A percentile compares a stretch with the other conserved stretches of the same genome.
phyloP scores from a whole-genome alignment of 345 rosid genomes.

The Lepidium sativum region DNA sequence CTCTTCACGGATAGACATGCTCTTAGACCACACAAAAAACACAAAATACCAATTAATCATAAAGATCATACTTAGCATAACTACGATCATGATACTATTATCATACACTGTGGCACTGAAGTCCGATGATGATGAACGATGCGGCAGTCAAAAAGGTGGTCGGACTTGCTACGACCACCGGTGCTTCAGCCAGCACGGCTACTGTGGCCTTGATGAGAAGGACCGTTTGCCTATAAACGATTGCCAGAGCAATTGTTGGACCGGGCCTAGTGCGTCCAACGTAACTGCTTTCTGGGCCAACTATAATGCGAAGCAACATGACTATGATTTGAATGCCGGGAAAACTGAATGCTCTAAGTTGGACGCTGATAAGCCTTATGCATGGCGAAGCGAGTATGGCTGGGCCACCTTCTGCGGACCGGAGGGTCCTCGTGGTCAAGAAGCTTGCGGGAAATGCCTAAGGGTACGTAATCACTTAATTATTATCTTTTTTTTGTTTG shows the following conservation, averaged over 20 bases:
- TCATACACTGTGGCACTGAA: slow-evolving; percentile 2
- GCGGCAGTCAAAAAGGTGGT: slow-evolving; percentile 32
- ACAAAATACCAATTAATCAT: slow-evolving; percentile 4
- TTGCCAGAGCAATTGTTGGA: slow-evolving; percentile 34
- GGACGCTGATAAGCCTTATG: slow-evolving; percentile 49
- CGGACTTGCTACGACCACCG: slow-evolving; percentile 22
- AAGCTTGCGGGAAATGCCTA: slow-evolving; percentile 50
- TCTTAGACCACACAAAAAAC: background rate
- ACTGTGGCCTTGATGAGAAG: slow-evolving; percentile 29
- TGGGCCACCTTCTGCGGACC: slow-evolving; percentile 68
- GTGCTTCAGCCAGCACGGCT: slow-evolving; percentile 32
- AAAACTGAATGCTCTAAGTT: slow-evolving; percentile 55
- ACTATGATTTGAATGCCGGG: slow-evolving; percentile 42
- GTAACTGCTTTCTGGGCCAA: slow-evolving; percentile 38
- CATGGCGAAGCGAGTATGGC: slow-evolving; percentile 53
- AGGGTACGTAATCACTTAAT: slow-evolving; percentile 24
- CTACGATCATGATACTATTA: background rate
- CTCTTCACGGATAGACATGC: too few relatives aligned
- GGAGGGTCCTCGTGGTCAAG: slow-evolving; percentile 48
- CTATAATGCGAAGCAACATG: slow-evolving; percentile 35
- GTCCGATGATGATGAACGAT: slow-evolving; percentile 13
- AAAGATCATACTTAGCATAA: slow-evolving; percentile 5
- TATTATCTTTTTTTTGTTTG: too few relatives aligned
- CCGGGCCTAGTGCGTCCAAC: slow-evolving; percentile 36
- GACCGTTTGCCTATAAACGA: slow-evolving; percentile 28